These are phyloP conservation scores for Dillenia turbinata DNA, from an alignment of 164 flowering plant genomes.

Conservation along the genomic window DNA sequence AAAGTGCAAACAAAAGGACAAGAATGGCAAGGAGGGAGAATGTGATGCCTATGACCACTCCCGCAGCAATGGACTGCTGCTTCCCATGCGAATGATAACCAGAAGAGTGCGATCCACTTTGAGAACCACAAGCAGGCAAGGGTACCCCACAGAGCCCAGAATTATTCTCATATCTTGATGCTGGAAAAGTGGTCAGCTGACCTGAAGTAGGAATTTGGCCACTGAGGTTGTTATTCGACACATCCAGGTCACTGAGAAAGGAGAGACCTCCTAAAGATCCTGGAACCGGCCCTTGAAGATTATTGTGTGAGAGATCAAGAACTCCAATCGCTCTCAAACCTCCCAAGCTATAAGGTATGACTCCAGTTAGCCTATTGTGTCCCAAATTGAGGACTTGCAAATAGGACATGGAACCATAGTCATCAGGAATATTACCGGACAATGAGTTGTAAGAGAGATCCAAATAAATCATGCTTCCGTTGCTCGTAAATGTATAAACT, in stretches of 20 bases:
- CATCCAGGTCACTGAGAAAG: conserved; percentile 75
- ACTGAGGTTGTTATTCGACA: conserved; percentile 78
- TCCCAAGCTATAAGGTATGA: conserved; percentile 63
- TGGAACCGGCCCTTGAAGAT: conserved; percentile 62
- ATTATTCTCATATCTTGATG: conserved; percentile 78
- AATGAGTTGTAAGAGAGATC: conserved; percentile 82
- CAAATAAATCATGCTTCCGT: conserved; percentile 78
- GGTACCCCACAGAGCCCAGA: conserved; percentile 86
- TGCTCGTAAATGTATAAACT: conserved; percentile 45
- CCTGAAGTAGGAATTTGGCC: conserved; percentile 77
- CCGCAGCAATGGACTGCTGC: conserved; percentile 36
- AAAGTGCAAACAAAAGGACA: conserved; percentile 39
- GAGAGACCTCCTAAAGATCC: conserved; percentile 56
- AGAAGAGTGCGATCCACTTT: conserved; percentile 14
- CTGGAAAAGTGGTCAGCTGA: conserved; percentile 75
- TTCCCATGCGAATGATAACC: conserved; percentile 12
- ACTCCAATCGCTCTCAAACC: conserved; percentile 50
- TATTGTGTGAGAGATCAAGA: conserved; percentile 76
- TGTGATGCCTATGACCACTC: conserved; percentile 51
- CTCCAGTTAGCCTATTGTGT: conserved; percentile 60
- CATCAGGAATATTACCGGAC: conserved; percentile 58
- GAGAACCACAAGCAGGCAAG: conserved; percentile 52
- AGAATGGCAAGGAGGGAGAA: conserved; percentile 41
- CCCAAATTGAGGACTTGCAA: conserved; percentile 75
- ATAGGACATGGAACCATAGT: conserved; percentile 51